Percentiles rank a stretch among this genome's conserved stretches.
phyloP scores from a whole-genome alignment of 768 basidiomycete species.

The Imleria badia region DNA sequence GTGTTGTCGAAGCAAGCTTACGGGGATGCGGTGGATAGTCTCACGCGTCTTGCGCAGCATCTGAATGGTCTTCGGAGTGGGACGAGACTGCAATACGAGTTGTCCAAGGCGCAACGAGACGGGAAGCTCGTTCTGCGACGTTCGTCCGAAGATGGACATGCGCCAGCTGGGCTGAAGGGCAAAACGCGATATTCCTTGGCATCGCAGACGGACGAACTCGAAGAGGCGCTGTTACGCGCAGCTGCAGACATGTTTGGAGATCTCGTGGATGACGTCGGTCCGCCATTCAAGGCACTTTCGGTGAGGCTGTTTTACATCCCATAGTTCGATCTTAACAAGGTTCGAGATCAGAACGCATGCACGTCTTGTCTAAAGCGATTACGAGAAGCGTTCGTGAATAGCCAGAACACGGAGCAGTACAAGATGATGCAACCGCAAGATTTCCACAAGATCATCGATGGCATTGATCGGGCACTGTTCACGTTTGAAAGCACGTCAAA shows the following conservation, averaged over 20 bases:
- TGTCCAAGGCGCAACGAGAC: conserved; percentile 59
- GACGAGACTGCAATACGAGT: conserved; percentile 78
- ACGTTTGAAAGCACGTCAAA: conserved; percentile 84
- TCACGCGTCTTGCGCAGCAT: conserved; percentile 92
- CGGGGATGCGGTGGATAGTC: conserved; percentile 80
- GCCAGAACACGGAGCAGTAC: conserved; percentile 29
- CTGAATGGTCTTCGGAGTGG: conserved; percentile 86
- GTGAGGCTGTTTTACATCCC: conserved; percentile 40
- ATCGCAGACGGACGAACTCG: conserved; percentile 44
- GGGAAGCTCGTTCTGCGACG: conserved; percentile 41
- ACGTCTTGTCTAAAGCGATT: conserved; percentile 60
- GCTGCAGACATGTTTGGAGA: conserved; percentile 78
- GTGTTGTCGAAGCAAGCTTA: conserved; percentile 56
- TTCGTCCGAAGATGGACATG: conserved; percentile 9
- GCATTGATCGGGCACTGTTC: conserved; percentile 65
- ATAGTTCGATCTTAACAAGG: neutral
- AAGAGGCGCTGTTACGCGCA: conserved; percentile 39
- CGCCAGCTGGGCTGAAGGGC: conserved; percentile 20
- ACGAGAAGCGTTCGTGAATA: conserved; percentile 59
- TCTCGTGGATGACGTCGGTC: conserved; percentile 74
- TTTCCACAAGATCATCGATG: conserved; percentile 61
- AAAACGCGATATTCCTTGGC: conserved; percentile 30
- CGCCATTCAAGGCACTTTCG: conserved; percentile 71
- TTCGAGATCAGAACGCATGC: conserved; percentile 51
- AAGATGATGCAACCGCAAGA: conserved; percentile 51